Base-by-base conservation (phyloP, 352 stramenopile species). In the Pythium biforme region DNA sequence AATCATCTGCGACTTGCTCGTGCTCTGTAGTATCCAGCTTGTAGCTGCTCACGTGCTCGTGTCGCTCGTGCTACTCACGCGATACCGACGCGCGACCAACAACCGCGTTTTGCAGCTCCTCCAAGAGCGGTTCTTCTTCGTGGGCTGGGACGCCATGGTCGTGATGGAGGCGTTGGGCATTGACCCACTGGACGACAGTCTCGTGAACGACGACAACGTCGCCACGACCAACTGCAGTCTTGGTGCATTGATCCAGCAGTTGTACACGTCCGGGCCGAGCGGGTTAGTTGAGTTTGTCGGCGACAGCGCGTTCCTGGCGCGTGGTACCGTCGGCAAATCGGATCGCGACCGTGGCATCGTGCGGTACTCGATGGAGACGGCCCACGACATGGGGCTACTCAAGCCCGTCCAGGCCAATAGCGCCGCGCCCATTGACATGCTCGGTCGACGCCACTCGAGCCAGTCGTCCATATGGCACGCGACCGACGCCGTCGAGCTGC, bases 71-170 rank as follows among this genome's bases (percentile, higher is more conserved):
- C 52, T 80, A 14, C 27, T 69, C 14, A 77, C 68, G 5, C 53
- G 53, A 17, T 79, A 73, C 47, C 60, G 64, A 4, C 51, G 57
- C 37, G 55, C 61, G 14, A 51, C 65, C 27, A 75, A 79, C 61
- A 52, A 55, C 27, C 43, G 57, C 12, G 49, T 75, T 1, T 60
- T 81, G 1, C 64, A 54, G 4, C 45, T 79, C 1, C 25, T 83
- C 11, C 75, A 83, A 23, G 55, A 68, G 15, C 69, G 72, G 26
- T 83, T 77, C 34, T 3, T 79, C 12, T 67, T 83, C 26, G 72
- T 80, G 3, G 75, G 72, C 2, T 83, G 75, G 75, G 75, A 83
- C 34, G 56, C 52, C 3, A 68, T 83, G 26, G 31, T 83, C 45
- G 59, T 63, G 14, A 63, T 70, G 48, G 64, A 81, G 31, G 66